phyloP scores from a whole-genome alignment of 1,139 yeast species.

The Magnusiomyces magnusii region DNA sequence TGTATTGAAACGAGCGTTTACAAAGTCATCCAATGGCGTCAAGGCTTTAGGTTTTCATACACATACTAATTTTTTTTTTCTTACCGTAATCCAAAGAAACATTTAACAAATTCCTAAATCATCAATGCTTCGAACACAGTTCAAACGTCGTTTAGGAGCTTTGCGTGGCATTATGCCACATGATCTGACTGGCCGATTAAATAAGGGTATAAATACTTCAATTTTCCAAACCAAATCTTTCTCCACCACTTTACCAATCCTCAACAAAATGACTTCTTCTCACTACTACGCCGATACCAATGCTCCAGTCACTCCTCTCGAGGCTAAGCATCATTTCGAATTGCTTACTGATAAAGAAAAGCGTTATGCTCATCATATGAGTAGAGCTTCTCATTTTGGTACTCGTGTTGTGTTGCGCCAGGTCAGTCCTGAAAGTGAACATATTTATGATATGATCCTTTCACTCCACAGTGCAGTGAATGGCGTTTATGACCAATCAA shows the following conservation, averaged over 20 bases:
- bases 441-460: slow-evolving; percentile 60
- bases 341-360: slow-evolving; percentile 47
- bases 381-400: slow-evolving; percentile 78
- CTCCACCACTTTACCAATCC: background rate
- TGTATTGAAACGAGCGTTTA: too few species aligned
- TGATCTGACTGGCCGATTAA: background rate
- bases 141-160: background rate
- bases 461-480: slow-evolving; percentile 45
- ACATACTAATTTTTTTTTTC: background rate
- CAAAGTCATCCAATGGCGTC: background rate
- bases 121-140: background rate
- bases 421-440: slow-evolving; percentile 78
- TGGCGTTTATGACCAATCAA: slow-evolving; percentile 44
- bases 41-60: background rate
- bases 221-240: background rate
- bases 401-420: slow-evolving; percentile 71
- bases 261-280: slow-evolving; percentile 3
- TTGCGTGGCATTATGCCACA: background rate
- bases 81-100: background rate
- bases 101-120: too few species aligned
- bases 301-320: slow-evolving; percentile 38
- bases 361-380: slow-evolving; percentile 58
- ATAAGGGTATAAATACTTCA: background rate
- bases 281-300: slow-evolving; percentile 38
- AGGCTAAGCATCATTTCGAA: slow-evolving; percentile 40